phyloP scores from a whole-genome alignment of 495 filamentous ascomycete genomes.

The Evernia prunastri region DNA sequence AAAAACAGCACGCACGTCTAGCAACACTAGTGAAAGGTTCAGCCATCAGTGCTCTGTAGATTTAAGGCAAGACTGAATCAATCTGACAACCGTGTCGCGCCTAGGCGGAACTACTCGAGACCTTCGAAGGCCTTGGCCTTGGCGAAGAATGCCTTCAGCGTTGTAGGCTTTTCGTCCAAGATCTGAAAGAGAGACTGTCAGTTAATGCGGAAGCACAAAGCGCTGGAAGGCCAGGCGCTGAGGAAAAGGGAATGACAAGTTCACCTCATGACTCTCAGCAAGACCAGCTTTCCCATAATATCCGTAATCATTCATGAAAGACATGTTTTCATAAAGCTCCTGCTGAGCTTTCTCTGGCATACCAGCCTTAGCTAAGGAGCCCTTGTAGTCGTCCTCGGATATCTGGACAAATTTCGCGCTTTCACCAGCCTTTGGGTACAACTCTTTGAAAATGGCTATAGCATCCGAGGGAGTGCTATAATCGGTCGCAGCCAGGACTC shows the following conservation, averaged over 20 bases:
- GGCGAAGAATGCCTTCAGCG: conserved; percentile 22
- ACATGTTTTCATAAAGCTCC: conserved; percentile 51
- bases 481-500: conserved; percentile 40
- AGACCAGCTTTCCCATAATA: conserved; percentile 43
- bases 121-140: conserved; percentile 16
- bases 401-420: conserved; percentile 39
- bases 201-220: neutral
- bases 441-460: conserved; percentile 42
- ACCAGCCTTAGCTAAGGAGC: conserved; percentile 32
- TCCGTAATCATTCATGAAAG: conserved; percentile 42
- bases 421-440: conserved; percentile 44
- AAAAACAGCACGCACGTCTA: too few species aligned
- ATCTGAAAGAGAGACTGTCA: conserved; percentile 12
- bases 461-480: conserved; percentile 45
- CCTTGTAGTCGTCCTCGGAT: conserved; percentile 42
- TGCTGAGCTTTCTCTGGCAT: conserved; percentile 38
- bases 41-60: neutral
- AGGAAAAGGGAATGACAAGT: neutral
- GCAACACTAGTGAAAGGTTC: too few species aligned
- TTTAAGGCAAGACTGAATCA: neutral
- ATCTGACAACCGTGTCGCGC: neutral
- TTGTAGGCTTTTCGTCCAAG: conserved; percentile 26
- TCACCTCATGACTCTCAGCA: conserved; percentile 17
- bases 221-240: neutral
- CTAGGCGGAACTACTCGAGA: neutral